phyloP scores from a whole-genome alignment of 192 early-diverging fungal genomes.

The Tieghemiomyces parasiticus region DNA sequence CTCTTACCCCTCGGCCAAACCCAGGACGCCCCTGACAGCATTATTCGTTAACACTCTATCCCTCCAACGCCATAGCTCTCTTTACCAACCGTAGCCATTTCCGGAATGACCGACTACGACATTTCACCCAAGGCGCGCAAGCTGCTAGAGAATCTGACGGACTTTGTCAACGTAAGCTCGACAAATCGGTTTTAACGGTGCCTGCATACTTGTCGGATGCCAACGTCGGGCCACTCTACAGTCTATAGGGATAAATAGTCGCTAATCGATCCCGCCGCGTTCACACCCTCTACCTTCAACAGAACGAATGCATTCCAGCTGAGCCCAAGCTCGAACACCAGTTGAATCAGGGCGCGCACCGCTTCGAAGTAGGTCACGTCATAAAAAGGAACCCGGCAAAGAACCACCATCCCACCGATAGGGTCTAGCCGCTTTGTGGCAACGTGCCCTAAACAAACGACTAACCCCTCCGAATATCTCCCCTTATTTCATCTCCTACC shows the following conservation, averaged over 20 bases:
- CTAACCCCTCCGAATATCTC: too few species aligned
- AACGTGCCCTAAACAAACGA: too few species aligned
- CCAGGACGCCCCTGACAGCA: too few species aligned
- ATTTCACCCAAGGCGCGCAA: not conserved
- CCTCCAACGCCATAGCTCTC: too few species aligned
- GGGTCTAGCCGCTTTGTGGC: too few species aligned
- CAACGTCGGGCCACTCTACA: not conserved
- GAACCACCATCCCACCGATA: too few species aligned
- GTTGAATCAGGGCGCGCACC: slow-evolving; percentile 53
- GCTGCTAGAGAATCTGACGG: not conserved
- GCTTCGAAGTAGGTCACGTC: slow-evolving; percentile 40
- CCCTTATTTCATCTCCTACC: too few species aligned
- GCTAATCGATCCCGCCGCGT: too few species aligned
- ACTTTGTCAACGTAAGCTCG: slow-evolving; percentile 4
- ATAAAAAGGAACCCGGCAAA: too few species aligned
- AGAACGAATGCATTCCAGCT: slow-evolving; percentile 92
- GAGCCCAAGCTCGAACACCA: slow-evolving; percentile 59
- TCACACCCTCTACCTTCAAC: too few species aligned
- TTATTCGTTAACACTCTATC: too few species aligned
- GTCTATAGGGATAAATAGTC: not conserved
- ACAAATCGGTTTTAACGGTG: not conserved
- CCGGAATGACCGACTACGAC: not conserved
- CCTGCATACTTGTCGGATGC: not conserved
- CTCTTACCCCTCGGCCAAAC: too few species aligned
- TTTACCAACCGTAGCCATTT: not conserved